A percentile compares a stretch with the other conserved stretches of the same genome.
Conservation (phyloP, 306 rosid genomes). For the Quillaja saponaria region DNA sequence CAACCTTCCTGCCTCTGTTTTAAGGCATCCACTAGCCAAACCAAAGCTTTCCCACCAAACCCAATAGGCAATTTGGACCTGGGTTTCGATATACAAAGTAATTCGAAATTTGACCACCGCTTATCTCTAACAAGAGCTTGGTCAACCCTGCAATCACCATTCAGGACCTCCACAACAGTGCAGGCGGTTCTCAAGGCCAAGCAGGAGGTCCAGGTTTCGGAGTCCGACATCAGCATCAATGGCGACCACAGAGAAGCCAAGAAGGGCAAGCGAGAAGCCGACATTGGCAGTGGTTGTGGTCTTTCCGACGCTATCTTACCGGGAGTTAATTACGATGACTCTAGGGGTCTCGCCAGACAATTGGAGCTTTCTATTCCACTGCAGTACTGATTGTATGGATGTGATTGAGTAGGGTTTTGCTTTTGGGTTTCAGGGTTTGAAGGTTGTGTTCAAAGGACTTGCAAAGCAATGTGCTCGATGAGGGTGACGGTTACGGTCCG, state of each 20-base stretch:
- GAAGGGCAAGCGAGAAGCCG: slow-evolving; percentile 91
- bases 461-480: slow-evolving; percentile 6
- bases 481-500: too few relatives aligned
- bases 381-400: slow-evolving; percentile 53
- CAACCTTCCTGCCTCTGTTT: slow-evolving; percentile 60
- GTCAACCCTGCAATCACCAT: slow-evolving; percentile 94
- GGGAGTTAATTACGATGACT: slow-evolving; percentile 86
- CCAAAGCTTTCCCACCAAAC: slow-evolving; percentile 86
- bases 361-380: slow-evolving; percentile 90
- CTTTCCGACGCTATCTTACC: slow-evolving; percentile 92
- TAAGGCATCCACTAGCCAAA: slow-evolving; percentile 88
- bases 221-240: slow-evolving; percentile 96
- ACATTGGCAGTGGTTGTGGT: slow-evolving; percentile 94
- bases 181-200: slow-evolving; percentile 95
- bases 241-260: slow-evolving; percentile 94
- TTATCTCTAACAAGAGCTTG: slow-evolving; percentile 91
- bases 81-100: slow-evolving; percentile 93
- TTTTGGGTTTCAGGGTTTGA: slow-evolving; percentile 40
- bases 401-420: slow-evolving; percentile 27
- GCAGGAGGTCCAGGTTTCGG: slow-evolving; percentile 94
- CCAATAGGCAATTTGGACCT: slow-evolving; percentile 87
- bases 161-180: slow-evolving; percentile 88
- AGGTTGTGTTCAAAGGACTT: slow-evolving; percentile 37
- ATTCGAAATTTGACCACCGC: slow-evolving; percentile 93
- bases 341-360: slow-evolving; percentile 91